Percentiles rank a stretch among this genome's conserved stretches.
phyloP scores from a whole-genome alignment of 1,284 basidiomycete genomes.

The Puccinia coronata region DNA sequence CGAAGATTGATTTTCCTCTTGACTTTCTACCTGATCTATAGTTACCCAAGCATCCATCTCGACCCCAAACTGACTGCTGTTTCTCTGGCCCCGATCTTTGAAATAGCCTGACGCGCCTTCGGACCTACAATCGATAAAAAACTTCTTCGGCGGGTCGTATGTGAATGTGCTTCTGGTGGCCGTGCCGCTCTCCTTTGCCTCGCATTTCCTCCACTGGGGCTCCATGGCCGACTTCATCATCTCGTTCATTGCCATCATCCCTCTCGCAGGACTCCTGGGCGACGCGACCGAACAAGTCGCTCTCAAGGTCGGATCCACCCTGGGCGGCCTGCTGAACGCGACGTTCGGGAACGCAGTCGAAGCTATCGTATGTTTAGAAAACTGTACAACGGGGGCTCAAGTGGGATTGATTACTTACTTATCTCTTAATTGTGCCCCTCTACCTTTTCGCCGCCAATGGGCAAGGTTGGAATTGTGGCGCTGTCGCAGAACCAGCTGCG shows the following conservation, averaged over 20 bases:
- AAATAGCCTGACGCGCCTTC: slow-evolving; percentile 18
- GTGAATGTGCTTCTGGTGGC: slow-evolving; percentile 76
- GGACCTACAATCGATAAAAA: slow-evolving; percentile 64
- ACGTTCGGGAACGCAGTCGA: slow-evolving; percentile 70
- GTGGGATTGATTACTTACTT: too few relatives aligned
- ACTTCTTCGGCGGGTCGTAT: slow-evolving; percentile 72
- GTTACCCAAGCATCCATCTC: too few relatives aligned
- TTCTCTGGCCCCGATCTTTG: background rate
- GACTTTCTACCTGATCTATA: too few relatives aligned
- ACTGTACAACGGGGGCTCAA: too few relatives aligned
- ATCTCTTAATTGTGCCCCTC: background rate
- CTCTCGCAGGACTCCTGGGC: slow-evolving; percentile 79
- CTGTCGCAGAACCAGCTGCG: slow-evolving; percentile 75
- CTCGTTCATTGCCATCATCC: slow-evolving; percentile 82
- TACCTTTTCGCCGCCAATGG: too few relatives aligned
- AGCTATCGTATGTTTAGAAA: slow-evolving; percentile 59
- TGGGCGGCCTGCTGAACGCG: slow-evolving; percentile 82
- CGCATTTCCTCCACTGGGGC: slow-evolving; percentile 69
- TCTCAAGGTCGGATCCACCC: slow-evolving; percentile 71
- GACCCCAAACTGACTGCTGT: background rate
- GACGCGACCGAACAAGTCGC: slow-evolving; percentile 76
- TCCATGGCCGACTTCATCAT: slow-evolving; percentile 78
- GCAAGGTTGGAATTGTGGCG: slow-evolving; percentile 70
- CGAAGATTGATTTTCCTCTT: too few relatives aligned
- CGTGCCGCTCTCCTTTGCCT: slow-evolving; percentile 70